A percentile compares a stretch with the other conserved stretches of the same genome.
These are phyloP conservation scores for Aspergillus sp. DNA, from an alignment of 2,329 filamentous ascomycete species.

Conservation along the genomic window DNA sequence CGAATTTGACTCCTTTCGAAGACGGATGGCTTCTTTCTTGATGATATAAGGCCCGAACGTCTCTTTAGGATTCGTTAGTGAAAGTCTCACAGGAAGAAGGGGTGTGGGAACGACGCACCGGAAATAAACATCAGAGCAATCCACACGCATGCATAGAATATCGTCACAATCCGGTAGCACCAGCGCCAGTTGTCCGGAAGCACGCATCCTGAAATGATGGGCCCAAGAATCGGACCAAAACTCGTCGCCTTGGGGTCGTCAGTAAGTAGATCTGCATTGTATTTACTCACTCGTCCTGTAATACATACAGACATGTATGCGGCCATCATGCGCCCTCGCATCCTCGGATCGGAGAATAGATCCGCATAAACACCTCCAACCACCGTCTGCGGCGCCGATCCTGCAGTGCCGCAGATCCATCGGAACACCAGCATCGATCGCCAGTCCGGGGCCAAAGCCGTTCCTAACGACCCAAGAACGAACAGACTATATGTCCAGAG, in stretches of 20 bases:
- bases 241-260: constrained; percentile 27
- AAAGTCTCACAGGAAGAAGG: neutral
- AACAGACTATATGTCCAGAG: constrained; percentile 50
- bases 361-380: constrained; percentile 48
- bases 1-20: constrained; percentile 57
- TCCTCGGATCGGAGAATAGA: constrained; percentile 40
- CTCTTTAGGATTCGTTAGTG: constrained; percentile 38
- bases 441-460: constrained; percentile 45
- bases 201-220: constrained; percentile 46
- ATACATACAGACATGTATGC: constrained; percentile 41
- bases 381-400: constrained; percentile 43
- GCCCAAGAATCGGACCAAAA: constrained; percentile 42
- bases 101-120: constrained; percentile 13
- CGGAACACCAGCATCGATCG: constrained; percentile 42
- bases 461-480: constrained; percentile 41
- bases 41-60: constrained; percentile 62
- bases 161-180: constrained; percentile 25
- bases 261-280: too few relatives aligned
- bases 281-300: neutral
- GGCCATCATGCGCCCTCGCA: constrained; percentile 38
- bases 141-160: constrained; percentile 32
- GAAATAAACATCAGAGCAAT: constrained; percentile 67
- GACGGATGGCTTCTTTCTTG: constrained; percentile 53
- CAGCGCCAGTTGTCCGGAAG: constrained; percentile 45
- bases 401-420: constrained; percentile 41